These are phyloP conservation scores for Oenanthe sinensis DNA, from an alignment of 129 eudicot genomes.

Conservation along the genomic window DNA sequence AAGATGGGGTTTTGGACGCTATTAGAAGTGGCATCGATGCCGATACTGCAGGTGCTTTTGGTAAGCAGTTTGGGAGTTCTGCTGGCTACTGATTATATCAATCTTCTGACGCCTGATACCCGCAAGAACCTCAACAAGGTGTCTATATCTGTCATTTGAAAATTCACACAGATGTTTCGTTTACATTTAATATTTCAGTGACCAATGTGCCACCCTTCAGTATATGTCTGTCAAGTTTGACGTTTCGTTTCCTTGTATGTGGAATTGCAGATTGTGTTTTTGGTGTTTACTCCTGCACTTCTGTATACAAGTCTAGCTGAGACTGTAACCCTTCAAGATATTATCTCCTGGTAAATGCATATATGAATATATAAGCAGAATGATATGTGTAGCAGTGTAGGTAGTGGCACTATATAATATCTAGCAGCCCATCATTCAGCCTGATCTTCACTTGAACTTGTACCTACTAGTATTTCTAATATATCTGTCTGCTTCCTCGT, in stretches of 20 bases:
- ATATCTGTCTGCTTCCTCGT: constrained; percentile 4
- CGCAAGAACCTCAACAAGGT: constrained; percentile 45
- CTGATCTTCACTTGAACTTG: not conserved
- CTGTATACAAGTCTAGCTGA: constrained; percentile 64
- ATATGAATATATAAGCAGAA: not conserved
- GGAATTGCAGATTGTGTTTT: constrained; percentile 56
- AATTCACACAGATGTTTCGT: not conserved
- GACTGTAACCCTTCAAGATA: constrained; percentile 66
- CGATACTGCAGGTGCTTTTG: constrained; percentile 39
- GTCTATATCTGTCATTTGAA: not conserved
- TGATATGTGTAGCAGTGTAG: not conserved
- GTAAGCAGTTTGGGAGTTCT: constrained; percentile 32
- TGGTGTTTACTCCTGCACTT: constrained; percentile 72
- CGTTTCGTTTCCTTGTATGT: not conserved
- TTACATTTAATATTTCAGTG: not conserved
- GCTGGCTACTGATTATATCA: constrained; percentile 47
- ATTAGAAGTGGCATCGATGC: constrained; percentile 46
- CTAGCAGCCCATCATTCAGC: not conserved
- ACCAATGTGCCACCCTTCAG: not conserved
- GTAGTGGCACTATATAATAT: not conserved
- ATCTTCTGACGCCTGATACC: constrained; percentile 31
- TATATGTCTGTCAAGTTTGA: not conserved
- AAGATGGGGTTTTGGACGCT: constrained; percentile 42
- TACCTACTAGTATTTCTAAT: not conserved
- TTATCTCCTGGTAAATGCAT: constrained; percentile 54